Evolutionary conservation across 306 rosid species (phyloP).

Genomic region (Fagus sylvatica): DNA sequence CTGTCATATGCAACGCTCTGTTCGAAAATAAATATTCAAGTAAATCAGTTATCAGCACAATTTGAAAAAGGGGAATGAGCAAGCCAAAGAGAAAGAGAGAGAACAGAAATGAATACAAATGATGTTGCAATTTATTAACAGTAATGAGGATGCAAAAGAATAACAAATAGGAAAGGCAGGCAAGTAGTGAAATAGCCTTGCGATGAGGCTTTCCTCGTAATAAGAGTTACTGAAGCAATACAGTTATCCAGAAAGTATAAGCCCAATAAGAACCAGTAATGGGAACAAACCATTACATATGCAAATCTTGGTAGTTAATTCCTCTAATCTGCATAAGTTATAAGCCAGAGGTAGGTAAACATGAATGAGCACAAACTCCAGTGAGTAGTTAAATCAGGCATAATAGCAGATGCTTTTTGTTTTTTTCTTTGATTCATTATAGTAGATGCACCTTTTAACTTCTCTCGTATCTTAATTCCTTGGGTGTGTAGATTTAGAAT

Average conservation of each 20-base stretch:
- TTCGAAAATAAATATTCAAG: slow-evolving; percentile 14
- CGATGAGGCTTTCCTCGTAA: not conserved
- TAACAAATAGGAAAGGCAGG: not conserved
- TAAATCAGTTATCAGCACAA: slow-evolving; percentile 2
- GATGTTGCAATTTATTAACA: not conserved
- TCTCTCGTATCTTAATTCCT: not conserved
- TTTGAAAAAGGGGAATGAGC: not conserved
- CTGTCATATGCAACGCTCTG: slow-evolving; percentile 93
- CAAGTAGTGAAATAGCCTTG: not conserved
- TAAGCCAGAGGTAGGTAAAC: not conserved
- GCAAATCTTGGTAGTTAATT: not conserved
- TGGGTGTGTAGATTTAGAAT: not conserved
- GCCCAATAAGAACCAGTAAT: not conserved
- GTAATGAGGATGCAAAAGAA: not conserved
- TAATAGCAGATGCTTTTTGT: not conserved
- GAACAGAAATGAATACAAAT: not conserved
- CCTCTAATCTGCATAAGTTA: not conserved
- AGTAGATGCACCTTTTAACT: not conserved
- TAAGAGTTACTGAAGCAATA: not conserved
- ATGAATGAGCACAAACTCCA: not conserved
- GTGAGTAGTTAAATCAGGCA: not conserved
- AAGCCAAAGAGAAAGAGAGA: not conserved
- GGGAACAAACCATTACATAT: not conserved
- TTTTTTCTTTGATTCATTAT: not conserved
- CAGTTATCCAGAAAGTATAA: not conserved